Percentiles rank a stretch among this genome's conserved stretches.
phyloP scores from a whole-genome alignment of 2,329 filamentous ascomycete species.

The Biscogniauxia sp. region DNA sequence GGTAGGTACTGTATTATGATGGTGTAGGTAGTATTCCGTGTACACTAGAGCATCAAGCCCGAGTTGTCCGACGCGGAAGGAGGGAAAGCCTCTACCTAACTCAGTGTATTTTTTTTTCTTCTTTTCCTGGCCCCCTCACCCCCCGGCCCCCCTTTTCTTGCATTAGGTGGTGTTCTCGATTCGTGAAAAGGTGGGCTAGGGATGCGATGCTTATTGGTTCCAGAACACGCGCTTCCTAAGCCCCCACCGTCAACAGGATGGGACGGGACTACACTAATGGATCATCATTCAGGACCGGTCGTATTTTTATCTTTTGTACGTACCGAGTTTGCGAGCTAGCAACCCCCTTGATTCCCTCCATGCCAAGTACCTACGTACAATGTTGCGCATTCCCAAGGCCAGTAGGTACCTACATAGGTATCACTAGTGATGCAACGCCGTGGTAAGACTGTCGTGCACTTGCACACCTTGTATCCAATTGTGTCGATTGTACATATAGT shows the following conservation, averaged over 20 bases:
- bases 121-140: too few relatives aligned
- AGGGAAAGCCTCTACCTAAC: background rate
- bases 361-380: background rate
- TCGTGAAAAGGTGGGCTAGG: conserved; percentile 15
- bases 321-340: background rate
- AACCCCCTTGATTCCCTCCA: background rate
- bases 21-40: background rate
- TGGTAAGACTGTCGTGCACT: background rate
- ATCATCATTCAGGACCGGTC: conserved; percentile 12
- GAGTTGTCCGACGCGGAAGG: conserved; percentile 6
- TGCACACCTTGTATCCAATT: background rate
- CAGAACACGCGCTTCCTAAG: conserved; percentile 20
- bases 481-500: background rate
- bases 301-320: conserved; percentile 9
- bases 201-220: conserved; percentile 18
- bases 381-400: background rate
- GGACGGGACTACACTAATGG: conserved; percentile 2
- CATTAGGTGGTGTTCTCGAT: conserved; percentile 16
- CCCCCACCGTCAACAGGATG: conserved; percentile 17
- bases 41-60: background rate
- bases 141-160: conserved; percentile 27
- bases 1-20: background rate
- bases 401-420: too few relatives aligned
- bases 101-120: conserved; percentile 8
- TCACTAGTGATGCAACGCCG: background rate